Evolutionary conservation across 352 stramenopile genomes (phyloP).

Genomic region (Phytophthora europaea): DNA sequence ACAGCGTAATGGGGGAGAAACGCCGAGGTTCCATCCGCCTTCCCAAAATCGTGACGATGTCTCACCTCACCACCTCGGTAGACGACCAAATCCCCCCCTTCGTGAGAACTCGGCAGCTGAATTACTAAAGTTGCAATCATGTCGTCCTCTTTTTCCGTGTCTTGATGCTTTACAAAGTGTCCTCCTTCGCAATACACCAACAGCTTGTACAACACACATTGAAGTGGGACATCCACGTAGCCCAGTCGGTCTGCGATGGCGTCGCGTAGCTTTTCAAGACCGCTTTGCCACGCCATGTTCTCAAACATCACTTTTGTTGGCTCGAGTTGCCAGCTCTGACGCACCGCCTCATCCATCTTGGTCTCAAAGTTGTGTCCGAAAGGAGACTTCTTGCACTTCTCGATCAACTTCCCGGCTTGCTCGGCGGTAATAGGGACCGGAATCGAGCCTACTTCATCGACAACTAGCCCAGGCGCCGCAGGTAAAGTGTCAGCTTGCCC

Average conservation of each 20-base stretch:
- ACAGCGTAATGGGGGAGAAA: constrained; percentile 25
- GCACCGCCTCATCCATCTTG: constrained; percentile 16
- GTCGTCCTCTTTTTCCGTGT: constrained; percentile 59
- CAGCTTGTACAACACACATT: constrained; percentile 49
- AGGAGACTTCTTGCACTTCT: constrained; percentile 31
- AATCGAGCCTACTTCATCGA: constrained; percentile 8
- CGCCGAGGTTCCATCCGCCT: constrained; percentile 11
- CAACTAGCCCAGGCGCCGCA: not conserved
- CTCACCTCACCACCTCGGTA: constrained; percentile 6
- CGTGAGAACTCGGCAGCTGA: constrained; percentile 31
- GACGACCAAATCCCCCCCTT: constrained; percentile 15
- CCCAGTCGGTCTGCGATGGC: constrained; percentile 14
- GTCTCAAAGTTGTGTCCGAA: constrained; percentile 16
- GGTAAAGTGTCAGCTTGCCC: constrained; percentile 5
- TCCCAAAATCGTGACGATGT: constrained; percentile 28
- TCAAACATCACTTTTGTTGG: not conserved
- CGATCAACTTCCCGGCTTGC: constrained; percentile 8
- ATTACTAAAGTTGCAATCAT: constrained; percentile 61
- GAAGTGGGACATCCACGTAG: constrained; percentile 11
- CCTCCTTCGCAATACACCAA: constrained; percentile 49
- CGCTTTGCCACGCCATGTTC: constrained; percentile 2
- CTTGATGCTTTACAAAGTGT: constrained; percentile 52
- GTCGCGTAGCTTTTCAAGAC: not conserved
- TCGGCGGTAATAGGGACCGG: constrained; percentile 9
- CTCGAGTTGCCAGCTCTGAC: constrained; percentile 20